These are phyloP conservation scores for Carex scoparia DNA, from an alignment of 176 grass and related monocot species.

Conservation along the genomic window DNA sequence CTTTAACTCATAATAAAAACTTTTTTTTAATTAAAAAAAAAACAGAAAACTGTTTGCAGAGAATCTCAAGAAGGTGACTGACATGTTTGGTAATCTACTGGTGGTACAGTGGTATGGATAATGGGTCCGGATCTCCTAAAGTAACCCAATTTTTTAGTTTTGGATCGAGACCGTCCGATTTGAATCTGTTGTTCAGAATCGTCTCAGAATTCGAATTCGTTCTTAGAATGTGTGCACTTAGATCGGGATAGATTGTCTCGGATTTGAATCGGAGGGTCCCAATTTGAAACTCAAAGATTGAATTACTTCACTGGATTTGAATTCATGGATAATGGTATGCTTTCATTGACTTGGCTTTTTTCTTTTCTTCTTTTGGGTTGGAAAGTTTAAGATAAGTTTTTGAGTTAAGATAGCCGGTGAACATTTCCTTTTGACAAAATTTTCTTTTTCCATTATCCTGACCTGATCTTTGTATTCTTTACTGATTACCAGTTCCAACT, in stretches of 20 bases:
- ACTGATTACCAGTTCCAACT: not conserved
- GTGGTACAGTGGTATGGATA: not conserved
- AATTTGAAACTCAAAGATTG: too few species aligned
- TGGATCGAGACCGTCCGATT: too few species aligned
- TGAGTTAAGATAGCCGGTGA: not conserved
- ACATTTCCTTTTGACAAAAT: not conserved
- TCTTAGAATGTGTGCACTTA: too few species aligned
- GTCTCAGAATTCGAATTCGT: too few species aligned
- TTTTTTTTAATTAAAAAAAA: too few species aligned
- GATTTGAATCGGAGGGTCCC: too few species aligned
- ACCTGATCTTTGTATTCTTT: not conserved
- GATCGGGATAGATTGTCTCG: too few species aligned
- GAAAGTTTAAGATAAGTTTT: not conserved
- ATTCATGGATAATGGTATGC: too few species aligned
- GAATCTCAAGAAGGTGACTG: conserved; percentile 5
- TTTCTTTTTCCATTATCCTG: not conserved
- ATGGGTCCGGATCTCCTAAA: too few species aligned
- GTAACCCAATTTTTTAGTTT: too few species aligned
- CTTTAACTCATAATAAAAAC: not conserved
- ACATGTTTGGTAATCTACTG: not conserved
- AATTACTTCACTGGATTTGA: too few species aligned
- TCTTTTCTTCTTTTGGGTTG: not conserved
- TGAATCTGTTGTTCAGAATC: too few species aligned
- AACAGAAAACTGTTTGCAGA: not conserved
- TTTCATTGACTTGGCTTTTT: not conserved